Percentiles rank a stretch among this genome's conserved stretches.
Evolutionary conservation across 768 basidiomycete genomes (phyloP).

Genomic region (Tricholoma sp.): DNA sequence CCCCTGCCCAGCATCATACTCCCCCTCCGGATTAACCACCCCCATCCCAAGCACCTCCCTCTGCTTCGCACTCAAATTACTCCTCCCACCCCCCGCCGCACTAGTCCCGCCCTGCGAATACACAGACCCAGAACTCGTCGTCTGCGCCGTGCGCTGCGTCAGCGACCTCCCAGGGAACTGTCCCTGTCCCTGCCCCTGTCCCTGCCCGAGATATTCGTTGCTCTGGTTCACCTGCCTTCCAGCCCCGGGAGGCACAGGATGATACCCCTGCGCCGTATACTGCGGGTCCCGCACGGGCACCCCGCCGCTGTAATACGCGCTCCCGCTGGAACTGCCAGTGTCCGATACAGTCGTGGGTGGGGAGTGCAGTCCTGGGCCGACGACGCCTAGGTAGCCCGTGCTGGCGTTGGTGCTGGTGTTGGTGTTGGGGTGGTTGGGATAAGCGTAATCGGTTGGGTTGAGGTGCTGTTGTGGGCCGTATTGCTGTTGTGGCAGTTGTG

Average conservation of each 20-base stretch:
- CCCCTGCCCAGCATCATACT: too few relatives aligned
- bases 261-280: neutral
- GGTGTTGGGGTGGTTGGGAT: neutral
- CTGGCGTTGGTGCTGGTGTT: too few relatives aligned
- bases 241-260: neutral
- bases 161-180: neutral
- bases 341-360: neutral
- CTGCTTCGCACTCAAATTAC: constrained; percentile 21
- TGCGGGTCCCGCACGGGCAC: neutral
- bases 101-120: neutral
- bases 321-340: neutral
- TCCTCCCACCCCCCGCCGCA: neutral
- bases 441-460: neutral
- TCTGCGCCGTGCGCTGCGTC: neutral
- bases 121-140: neutral
- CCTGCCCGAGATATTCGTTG: too few relatives aligned
- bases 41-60: constrained; percentile 16
- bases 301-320: neutral
- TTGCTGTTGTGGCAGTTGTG: neutral
- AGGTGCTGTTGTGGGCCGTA: neutral
- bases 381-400: neutral
- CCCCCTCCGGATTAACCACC: constrained; percentile 12
- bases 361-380: neutral
- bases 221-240: neutral
- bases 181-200: too few relatives aligned